phyloP scores from a whole-genome alignment of 371 early-diverging fungal genomes.

The Batrachochytrium dendrobatidis region DNA sequence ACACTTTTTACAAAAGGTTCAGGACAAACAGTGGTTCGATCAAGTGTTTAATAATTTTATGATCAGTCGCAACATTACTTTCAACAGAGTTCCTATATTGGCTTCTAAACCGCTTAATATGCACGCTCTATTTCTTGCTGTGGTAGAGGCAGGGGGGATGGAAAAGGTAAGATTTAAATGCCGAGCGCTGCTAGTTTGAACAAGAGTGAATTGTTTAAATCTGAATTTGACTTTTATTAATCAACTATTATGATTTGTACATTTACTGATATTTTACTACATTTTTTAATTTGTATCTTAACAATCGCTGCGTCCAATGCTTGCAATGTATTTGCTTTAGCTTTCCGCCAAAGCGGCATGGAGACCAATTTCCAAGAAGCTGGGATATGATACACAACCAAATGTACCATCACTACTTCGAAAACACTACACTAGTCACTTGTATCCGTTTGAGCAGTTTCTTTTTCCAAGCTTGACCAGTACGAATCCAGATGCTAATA shows the following conservation, averaged over 20 bases:
- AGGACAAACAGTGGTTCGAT: neutral
- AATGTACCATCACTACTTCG: slow-evolving; percentile 7
- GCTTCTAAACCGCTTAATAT: slow-evolving; percentile 10
- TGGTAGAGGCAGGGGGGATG: slow-evolving; percentile 8
- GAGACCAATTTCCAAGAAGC: slow-evolving; percentile 6
- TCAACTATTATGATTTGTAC: too few relatives aligned
- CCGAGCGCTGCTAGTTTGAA: too few relatives aligned
- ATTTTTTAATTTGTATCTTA: too few relatives aligned
- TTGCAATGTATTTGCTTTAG: too few relatives aligned
- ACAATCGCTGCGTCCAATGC: too few relatives aligned
- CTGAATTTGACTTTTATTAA: too few relatives aligned
- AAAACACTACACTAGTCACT: slow-evolving; percentile 8
- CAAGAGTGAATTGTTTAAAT: too few relatives aligned
- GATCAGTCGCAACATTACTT: neutral
- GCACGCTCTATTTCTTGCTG: slow-evolving; percentile 7
- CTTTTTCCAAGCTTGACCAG: slow-evolving; percentile 4
- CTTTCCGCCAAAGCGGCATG: slow-evolving; percentile 3
- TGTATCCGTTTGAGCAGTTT: slow-evolving; percentile 4
- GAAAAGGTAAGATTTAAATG: slow-evolving; percentile 3
- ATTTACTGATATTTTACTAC: too few relatives aligned
- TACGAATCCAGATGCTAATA: neutral
- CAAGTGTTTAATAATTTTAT: slow-evolving; percentile 3
- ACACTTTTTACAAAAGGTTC: neutral
- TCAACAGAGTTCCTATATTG: slow-evolving; percentile 5
- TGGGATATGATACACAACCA: slow-evolving; percentile 4